A percentile compares a stretch with the other conserved stretches of the same genome.
phyloP scores from a whole-genome alignment of 2,329 filamentous ascomycete species.

The Camptophora hylomeconis region DNA sequence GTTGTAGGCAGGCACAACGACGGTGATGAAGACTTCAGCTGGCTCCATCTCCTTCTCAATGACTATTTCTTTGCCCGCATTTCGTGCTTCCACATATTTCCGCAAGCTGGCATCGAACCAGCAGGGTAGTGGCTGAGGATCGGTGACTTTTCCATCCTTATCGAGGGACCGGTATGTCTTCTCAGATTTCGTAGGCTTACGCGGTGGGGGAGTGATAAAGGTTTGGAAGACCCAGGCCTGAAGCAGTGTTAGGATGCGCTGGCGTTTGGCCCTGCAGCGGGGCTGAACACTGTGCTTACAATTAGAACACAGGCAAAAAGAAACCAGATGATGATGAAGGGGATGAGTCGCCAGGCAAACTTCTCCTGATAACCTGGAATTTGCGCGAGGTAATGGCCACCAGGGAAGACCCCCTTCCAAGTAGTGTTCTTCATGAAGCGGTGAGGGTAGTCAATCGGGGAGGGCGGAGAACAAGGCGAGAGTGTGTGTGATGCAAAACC shows the following conservation, averaged over 20 bases:
- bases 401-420: no score
- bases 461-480: no score
- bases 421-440: no score
- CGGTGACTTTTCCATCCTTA: slow-evolving; percentile 45
- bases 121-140: slow-evolving; percentile 54
- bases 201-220: slow-evolving; percentile 68
- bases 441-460: no score
- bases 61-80: slow-evolving; percentile 20
- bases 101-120: slow-evolving; percentile 72
- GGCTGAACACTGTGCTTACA: slow-evolving; percentile 6
- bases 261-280: neutral
- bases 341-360: slow-evolving; percentile 13
- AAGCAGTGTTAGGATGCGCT: neutral
- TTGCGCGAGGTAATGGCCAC: no score
- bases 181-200: slow-evolving; percentile 60
- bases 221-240: slow-evolving; percentile 57
- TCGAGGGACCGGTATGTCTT: slow-evolving; percentile 72
- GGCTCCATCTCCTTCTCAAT: slow-evolving; percentile 47
- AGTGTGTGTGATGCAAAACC: no score
- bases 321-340: slow-evolving; percentile 16
- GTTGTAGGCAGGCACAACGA: slow-evolving; percentile 93
- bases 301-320: slow-evolving; percentile 10
- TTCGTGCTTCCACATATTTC: slow-evolving; percentile 33
- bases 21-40: slow-evolving; percentile 71
- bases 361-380: no score